These are phyloP conservation scores for Jackrogersella multiformis DNA, from an alignment of 495 filamentous ascomycete genomes.

Conservation along the genomic window DNA sequence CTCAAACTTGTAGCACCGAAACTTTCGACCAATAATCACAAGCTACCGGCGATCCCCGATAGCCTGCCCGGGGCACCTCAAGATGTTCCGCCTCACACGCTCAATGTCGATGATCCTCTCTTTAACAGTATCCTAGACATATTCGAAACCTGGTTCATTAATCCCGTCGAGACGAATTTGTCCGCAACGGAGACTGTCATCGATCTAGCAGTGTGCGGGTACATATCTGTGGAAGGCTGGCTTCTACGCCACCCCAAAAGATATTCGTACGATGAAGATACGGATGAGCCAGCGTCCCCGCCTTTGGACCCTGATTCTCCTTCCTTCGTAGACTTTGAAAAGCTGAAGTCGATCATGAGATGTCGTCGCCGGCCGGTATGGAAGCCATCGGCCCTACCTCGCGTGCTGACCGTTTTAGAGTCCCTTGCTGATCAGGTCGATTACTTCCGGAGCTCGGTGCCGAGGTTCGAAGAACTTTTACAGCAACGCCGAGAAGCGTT, in stretches of 20 bases:
- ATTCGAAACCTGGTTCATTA: constrained; percentile 82
- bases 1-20: constrained; percentile 65
- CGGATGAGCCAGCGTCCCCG: constrained; percentile 43
- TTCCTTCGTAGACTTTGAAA: constrained; percentile 51
- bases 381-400: constrained; percentile 56
- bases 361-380: constrained; percentile 62
- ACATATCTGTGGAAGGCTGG: constrained; percentile 87
- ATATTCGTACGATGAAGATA: constrained; percentile 63
- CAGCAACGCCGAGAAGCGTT: constrained; percentile 75
- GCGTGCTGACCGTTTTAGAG: constrained; percentile 60
- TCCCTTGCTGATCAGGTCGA: constrained; percentile 71
- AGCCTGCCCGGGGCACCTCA: constrained; percentile 62
- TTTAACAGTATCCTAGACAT: constrained; percentile 74
- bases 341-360: constrained; percentile 55
- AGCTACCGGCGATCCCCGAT: constrained; percentile 59
- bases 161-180: constrained; percentile 89
- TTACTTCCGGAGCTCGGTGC: constrained; percentile 71
- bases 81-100: constrained; percentile 65
- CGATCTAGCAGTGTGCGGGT: constrained; percentile 82
- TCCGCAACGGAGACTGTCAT: constrained; percentile 83
- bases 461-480: constrained; percentile 79
- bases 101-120: constrained; percentile 78
- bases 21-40: constrained; percentile 60
- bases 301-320: constrained; percentile 48
- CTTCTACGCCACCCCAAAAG: constrained; percentile 76